A percentile compares a stretch with the other conserved stretches of the same genome.
These are phyloP conservation scores for Neonectria magnoliae DNA, from an alignment of 2,329 filamentous ascomycete genomes.

Conservation along the genomic window DNA sequence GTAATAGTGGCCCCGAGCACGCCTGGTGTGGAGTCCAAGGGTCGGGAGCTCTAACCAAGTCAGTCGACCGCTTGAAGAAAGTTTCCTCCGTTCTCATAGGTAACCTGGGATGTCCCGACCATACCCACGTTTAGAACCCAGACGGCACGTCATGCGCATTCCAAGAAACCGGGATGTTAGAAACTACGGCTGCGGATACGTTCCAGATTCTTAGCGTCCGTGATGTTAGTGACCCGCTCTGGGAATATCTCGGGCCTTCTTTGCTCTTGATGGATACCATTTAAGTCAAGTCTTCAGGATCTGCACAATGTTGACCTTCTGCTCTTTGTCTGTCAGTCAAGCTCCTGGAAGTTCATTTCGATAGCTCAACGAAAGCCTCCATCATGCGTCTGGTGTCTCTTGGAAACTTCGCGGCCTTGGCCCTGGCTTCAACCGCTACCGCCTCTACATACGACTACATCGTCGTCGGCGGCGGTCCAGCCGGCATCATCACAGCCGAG, in stretches of 20 bases:
- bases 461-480: constrained; percentile 38
- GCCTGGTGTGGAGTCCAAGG: background rate
- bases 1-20: constrained; percentile 1
- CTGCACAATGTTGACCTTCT: too few relatives aligned
- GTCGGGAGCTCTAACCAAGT: constrained; percentile 1
- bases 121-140: background rate
- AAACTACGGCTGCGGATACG: background rate
- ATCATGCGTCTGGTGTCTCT: constrained; percentile 16
- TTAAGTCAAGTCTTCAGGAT: background rate
- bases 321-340: background rate
- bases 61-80: constrained; percentile 3
- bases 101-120: background rate
- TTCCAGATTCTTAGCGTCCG: background rate
- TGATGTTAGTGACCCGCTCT: background rate
- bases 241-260: background rate
- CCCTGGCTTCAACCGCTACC: background rate
- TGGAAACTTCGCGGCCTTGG: constrained; percentile 14
- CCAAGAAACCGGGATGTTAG: background rate
- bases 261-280: background rate
- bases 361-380: background rate
- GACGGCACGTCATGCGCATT: background rate
- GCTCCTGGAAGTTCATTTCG: background rate
- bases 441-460: constrained; percentile 38
- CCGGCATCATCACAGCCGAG: constrained; percentile 40
- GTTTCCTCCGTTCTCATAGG: background rate